phyloP scores from a whole-genome alignment of 805 yeast genomes.

The Candida glaebosa region DNA sequence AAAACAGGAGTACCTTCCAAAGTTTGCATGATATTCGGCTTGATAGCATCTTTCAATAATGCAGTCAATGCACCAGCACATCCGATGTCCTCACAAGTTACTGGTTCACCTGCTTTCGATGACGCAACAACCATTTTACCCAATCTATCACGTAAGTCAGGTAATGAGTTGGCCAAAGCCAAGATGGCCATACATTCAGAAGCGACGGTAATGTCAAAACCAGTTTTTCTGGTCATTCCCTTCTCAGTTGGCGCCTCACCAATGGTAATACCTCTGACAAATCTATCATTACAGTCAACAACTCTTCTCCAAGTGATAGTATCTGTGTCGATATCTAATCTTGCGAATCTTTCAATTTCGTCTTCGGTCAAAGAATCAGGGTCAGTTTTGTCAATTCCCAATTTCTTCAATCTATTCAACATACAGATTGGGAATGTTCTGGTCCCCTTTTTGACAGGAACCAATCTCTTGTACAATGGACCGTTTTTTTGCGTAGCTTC shows the following conservation, averaged over 20 bases:
- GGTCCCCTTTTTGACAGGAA: conserved; percentile 79
- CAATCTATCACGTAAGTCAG: conserved; percentile 82
- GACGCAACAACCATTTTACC: conserved; percentile 90
- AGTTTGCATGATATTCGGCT: conserved; percentile 96
- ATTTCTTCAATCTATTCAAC: conserved; percentile 68
- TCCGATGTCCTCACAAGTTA: conserved; percentile 93
- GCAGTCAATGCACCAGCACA: conserved; percentile 96
- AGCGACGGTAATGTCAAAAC: conserved; percentile 95
- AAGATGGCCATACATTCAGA: conserved; percentile 95
- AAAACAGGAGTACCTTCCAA: conserved; percentile 96
- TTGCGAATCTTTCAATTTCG: conserved; percentile 71
- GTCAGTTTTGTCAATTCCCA: conserved; percentile 78
- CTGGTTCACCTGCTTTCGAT: conserved; percentile 67
- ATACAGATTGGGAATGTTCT: conserved; percentile 78
- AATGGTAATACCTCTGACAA: conserved; percentile 81
- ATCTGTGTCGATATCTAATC: conserved; percentile 84
- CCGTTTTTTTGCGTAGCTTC: conserved; percentile 80
- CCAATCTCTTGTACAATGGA: conserved; percentile 75
- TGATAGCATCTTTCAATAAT: conserved; percentile 89
- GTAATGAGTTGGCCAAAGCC: conserved; percentile 73
- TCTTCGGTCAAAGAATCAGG: conserved; percentile 78
- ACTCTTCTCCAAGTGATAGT: conserved; percentile 91
- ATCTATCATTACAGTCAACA: conserved; percentile 90
- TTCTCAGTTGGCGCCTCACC: conserved; percentile 90
- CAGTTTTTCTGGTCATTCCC: conserved; percentile 77